Base-by-base conservation (phyloP, 306 rosid genomes). In the Lablab purpureus region DNA sequence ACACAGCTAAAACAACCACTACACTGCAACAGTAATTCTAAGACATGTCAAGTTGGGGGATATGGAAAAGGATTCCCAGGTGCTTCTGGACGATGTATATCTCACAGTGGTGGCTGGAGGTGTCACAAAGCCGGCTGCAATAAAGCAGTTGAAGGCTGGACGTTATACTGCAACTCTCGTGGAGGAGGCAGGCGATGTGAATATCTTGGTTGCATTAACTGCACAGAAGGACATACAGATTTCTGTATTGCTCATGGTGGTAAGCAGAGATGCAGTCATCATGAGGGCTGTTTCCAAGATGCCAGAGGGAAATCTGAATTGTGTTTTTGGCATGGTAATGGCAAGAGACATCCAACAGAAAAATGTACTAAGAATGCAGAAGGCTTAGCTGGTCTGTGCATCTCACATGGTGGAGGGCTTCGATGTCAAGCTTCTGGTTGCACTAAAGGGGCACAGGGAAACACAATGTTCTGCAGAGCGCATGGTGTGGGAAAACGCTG, bases 221-320 rank as follows among this genome's bases (percentile, higher is more conserved):
- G 97, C 84, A 95, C 97, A 28, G 98, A 91, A 87, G 98, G 98
- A 34, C 92, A 93, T 14, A 93, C 98, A 8, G 95, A 93, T 75
- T 91, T 82, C 83, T 93, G 98, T 81, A 91, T 91, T 81, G 97
- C 93, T 52, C 98, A 93, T 86, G 98, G 95, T 86, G 97, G 96
- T 47, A 97, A 96, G 28, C 89, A 92, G 63, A 86, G 98, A 79
- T 93, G 97, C 85, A 91, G 88, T 75, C 85, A 87, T 75, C 85
- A 86, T 28, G 93, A 89, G 9, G 80, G 93, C 69, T 91, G 98
- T 81, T 47, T 89, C 60, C 90, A 95, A 82, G 98, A 95, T 69
- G 97, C 97, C 76, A 85, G 97, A 81, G 97, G 97, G 6, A 93
- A 93, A 80, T 93, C 95, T 2, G 97, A 96, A 79, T 82, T 91